phyloP scores from a whole-genome alignment of 805 yeast species.

The Groenewaldozyma tartarivorans region DNA sequence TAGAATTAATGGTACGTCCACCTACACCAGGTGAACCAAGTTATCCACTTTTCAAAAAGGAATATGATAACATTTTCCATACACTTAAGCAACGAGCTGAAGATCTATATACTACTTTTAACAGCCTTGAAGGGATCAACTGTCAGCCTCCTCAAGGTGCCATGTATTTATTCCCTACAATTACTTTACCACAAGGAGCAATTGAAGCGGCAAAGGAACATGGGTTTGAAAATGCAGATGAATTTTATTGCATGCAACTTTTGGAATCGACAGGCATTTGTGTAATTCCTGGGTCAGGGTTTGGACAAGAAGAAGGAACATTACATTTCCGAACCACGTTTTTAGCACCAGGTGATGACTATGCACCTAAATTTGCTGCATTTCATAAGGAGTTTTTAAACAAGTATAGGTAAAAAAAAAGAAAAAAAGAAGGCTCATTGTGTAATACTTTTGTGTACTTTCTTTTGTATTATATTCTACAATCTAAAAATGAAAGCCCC shows the following conservation, averaged over 20 bases:
- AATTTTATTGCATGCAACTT: constrained; percentile 75
- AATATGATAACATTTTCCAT: constrained; percentile 51
- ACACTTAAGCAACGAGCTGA: constrained; percentile 57
- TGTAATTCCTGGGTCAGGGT: constrained; percentile 95
- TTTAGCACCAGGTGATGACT: constrained; percentile 87
- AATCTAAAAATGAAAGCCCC: neutral
- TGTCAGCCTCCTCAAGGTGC: constrained; percentile 95
- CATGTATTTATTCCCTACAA: constrained; percentile 87
- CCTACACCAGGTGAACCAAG: constrained; percentile 74
- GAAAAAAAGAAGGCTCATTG: neutral
- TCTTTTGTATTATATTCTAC: neutral
- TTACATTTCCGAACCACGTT: constrained; percentile 94
- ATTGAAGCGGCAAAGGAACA: constrained; percentile 47
- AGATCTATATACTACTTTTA: constrained; percentile 59
- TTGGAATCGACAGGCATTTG: constrained; percentile 89
- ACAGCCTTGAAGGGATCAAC: constrained; percentile 65
- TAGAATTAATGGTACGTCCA: constrained; percentile 90
- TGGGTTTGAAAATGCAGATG: constrained; percentile 62
- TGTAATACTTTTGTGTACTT: neutral
- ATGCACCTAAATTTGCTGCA: constrained; percentile 68
- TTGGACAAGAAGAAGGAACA: constrained; percentile 86
- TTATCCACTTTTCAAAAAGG: constrained; percentile 53
- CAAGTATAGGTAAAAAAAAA: constrained; percentile 30
- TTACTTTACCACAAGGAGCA: constrained; percentile 57
- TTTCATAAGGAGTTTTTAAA: constrained; percentile 71